These are phyloP conservation scores for Phytophthora constricta DNA, from an alignment of 352 stramenopile genomes.

Conservation along the genomic window DNA sequence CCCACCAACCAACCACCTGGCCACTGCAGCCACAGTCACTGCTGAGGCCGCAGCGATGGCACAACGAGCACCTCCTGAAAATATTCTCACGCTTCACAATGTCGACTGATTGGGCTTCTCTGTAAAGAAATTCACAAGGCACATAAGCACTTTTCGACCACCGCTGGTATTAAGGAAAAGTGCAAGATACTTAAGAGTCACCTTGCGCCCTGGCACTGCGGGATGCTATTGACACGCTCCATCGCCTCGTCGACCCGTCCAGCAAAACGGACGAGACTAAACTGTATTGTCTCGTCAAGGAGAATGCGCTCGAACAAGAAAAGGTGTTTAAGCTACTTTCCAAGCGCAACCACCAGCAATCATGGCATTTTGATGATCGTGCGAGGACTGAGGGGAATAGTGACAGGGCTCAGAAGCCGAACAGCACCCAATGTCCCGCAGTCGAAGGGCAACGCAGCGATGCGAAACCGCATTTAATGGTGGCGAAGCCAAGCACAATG, in stretches of 20 bases:
- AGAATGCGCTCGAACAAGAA: conserved; percentile 23
- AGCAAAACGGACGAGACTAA: conserved; percentile 1
- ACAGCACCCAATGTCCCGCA: background rate
- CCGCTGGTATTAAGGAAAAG: too few relatives aligned
- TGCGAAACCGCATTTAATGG: background rate
- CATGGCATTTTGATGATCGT: background rate
- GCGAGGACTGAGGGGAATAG: background rate
- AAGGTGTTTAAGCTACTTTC: conserved; percentile 1
- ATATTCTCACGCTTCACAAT: too few relatives aligned
- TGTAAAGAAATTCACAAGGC: too few relatives aligned
- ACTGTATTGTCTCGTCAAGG: conserved; percentile 10
- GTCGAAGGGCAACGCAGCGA: background rate
- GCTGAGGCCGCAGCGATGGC: too few relatives aligned
- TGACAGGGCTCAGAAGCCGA: background rate
- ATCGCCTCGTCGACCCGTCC: background rate
- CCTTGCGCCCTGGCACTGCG: background rate
- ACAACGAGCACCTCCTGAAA: too few relatives aligned
- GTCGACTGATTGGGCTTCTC: too few relatives aligned
- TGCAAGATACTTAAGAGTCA: conserved; percentile 14
- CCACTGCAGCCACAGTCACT: too few relatives aligned
- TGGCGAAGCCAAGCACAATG: too few relatives aligned
- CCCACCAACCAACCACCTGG: too few relatives aligned
- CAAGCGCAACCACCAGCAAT: background rate
- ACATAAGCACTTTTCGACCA: too few relatives aligned
- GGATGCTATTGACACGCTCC: conserved; percentile 1